Conservation (phyloP, 2,329 filamentous ascomycete species). For the Diplodia sapinea region DNA sequence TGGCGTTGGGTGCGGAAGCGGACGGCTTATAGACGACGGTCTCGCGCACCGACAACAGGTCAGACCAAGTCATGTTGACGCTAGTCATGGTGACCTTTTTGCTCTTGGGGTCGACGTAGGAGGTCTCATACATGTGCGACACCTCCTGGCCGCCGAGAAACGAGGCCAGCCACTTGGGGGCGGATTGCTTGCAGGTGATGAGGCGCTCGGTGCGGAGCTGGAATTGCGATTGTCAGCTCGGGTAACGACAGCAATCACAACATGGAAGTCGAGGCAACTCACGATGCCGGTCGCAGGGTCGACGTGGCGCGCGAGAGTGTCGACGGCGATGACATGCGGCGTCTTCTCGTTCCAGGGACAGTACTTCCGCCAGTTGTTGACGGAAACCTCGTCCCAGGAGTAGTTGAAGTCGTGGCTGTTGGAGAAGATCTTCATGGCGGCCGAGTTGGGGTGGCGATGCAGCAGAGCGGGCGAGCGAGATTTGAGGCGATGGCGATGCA, state of each 20-base stretch:
- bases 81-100: slow-evolving; percentile 97
- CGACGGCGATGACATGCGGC: slow-evolving; percentile 94
- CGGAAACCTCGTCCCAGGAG: slow-evolving; percentile 97
- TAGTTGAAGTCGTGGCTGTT: slow-evolving; percentile 92
- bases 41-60: slow-evolving; percentile 89
- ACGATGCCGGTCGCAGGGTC: slow-evolving; percentile 71
- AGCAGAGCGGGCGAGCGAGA: slow-evolving; percentile 33
- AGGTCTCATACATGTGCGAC: slow-evolving; percentile 91
- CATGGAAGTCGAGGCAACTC: slow-evolving; percentile 44
- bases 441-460: slow-evolving; percentile 33
- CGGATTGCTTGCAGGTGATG: slow-evolving; percentile 67
- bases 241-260: neutral
- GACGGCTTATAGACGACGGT: slow-evolving; percentile 83
- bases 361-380: slow-evolving; percentile 98
- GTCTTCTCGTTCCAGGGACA: slow-evolving; percentile 98
- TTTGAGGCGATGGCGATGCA: slow-evolving; percentile 6
- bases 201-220: slow-evolving; percentile 74
- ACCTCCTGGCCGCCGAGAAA: slow-evolving; percentile 81
- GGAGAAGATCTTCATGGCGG: slow-evolving; percentile 89
- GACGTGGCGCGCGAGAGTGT: slow-evolving; percentile 79
- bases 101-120: slow-evolving; percentile 82
- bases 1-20: slow-evolving; percentile 55
- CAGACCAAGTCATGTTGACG: slow-evolving; percentile 90
- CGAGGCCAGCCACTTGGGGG: slow-evolving; percentile 79
- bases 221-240: slow-evolving; percentile 19